Base-by-base conservation (phyloP, 345 rosid species). In the Sisymbrium irio region DNA sequence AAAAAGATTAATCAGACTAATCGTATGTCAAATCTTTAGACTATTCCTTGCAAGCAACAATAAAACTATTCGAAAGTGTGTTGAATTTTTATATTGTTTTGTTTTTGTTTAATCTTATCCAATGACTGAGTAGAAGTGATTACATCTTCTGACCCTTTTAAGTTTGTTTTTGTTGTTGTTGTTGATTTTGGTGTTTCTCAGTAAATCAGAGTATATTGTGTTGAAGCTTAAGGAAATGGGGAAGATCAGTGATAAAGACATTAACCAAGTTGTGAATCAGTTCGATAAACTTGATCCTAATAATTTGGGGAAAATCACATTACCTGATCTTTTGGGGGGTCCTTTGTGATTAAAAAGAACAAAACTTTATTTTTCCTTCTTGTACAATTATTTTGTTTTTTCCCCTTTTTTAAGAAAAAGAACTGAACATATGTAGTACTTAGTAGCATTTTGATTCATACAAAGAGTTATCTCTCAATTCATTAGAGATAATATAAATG, bases 151-250 rank as follows among this genome's bases (percentile, higher is more conserved):
- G 22, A 64, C 18, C 9, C 7, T 12, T 54, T 33, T 18, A 15
- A 11, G 17, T 64, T 32, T 44, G 33, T 1, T 3, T 22, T 27
- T 27, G 27, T 22, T 22, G 1, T 22, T 22, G 1, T 55, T 44
- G 3, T 40, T 74, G 20, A 3, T 32, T 35, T 54, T 45, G 70
- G 70, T 62, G 47, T 62, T 0, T 39, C 1, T 54, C 85, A 88
- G 96, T 77, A 90, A 85, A 80, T 85, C 91, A n/a, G 97, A 91
- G 77, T 94, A 85, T 75, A 92, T 86, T 15, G 83, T 94, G 77
- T 86, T 87, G 90, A 90, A 89, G 89, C 93, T 90, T 20, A 93
- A 90, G 81, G 96, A 93, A 77, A 89, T 90, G 98, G 93, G 82
- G 58, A 90, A 87, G 83, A 78, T 90, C 19, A 81, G 87, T 12